Conservation (phyloP, 345 rosid species). For the Ceriops decandra region DNA sequence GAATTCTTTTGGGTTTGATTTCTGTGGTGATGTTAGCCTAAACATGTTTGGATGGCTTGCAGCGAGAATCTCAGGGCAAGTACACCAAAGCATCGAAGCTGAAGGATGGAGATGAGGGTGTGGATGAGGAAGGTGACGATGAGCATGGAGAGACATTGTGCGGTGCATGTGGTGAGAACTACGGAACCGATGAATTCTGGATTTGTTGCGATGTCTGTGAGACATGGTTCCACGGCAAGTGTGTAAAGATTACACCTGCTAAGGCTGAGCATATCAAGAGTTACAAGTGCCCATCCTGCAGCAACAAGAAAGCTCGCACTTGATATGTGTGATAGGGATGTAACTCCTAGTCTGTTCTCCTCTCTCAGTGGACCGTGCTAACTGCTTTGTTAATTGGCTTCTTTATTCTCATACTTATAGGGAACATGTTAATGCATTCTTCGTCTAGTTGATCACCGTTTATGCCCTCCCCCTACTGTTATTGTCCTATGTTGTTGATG, state of each 20-base stretch:
- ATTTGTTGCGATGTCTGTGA: conserved; percentile 78
- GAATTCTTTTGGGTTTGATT: not conserved
- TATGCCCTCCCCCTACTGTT: too few species aligned
- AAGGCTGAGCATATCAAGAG: conserved; percentile 91
- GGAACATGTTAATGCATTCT: conserved; percentile 3
- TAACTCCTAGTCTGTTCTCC: not conserved
- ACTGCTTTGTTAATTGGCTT: conserved; percentile 2
- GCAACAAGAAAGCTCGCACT: conserved; percentile 80
- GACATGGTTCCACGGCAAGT: conserved; percentile 84
- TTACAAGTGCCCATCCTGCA: conserved; percentile 92
- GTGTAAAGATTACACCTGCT: conserved; percentile 90
- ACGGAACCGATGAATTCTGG: conserved; percentile 78
- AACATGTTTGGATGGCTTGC: not conserved
- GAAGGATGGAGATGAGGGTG: conserved; percentile 46
- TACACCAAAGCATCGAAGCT: conserved; percentile 29
- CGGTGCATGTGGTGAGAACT: conserved; percentile 80
- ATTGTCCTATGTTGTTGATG: too few species aligned
- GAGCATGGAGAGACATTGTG: conserved; percentile 71
- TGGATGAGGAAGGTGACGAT: conserved; percentile 60
- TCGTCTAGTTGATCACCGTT: not conserved
- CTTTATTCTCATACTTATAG: not conserved
- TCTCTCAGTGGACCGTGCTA: not conserved
- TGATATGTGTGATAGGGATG: conserved; percentile 18
- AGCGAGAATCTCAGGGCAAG: conserved; percentile 49
- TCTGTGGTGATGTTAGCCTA: not conserved